phyloP scores from a whole-genome alignment of 441 rosid genomes.

The Gossypium gossypioides region DNA sequence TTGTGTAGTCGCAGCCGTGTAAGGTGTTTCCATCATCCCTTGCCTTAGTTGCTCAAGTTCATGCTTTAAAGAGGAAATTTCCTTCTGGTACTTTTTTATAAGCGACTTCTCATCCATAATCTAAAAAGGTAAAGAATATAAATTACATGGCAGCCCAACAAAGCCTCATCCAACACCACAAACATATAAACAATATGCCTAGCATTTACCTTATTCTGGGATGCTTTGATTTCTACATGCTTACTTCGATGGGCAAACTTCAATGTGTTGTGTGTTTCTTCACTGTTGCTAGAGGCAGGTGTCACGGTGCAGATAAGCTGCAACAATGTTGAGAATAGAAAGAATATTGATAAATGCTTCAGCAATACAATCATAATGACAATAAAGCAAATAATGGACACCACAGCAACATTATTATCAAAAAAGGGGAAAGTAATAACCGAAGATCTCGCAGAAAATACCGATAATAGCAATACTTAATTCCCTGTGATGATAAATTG shows the following conservation, averaged over 20 bases:
- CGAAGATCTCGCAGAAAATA: neutral
- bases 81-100: constrained; percentile 84
- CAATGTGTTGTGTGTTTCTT: constrained; percentile 92
- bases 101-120: constrained; percentile 93
- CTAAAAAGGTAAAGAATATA: constrained; percentile 24
- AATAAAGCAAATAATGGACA: neutral
- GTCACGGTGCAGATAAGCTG: constrained; percentile 91
- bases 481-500: neutral
- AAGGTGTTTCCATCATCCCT: constrained; percentile 45
- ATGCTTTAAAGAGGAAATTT: constrained; percentile 65
- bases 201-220: constrained; percentile 66
- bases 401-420: neutral
- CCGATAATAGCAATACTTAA: neutral
- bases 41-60: constrained; percentile 69
- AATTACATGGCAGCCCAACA: constrained; percentile 11
- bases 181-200: constrained; percentile 13
- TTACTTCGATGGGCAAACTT: constrained; percentile 89
- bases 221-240: constrained; percentile 74
- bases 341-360: constrained; percentile 19
- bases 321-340: constrained; percentile 21
- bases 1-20: constrained; percentile 42
- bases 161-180: constrained; percentile 10
- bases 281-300: constrained; percentile 80
- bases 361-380: neutral
- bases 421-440: neutral